phyloP scores from a whole-genome alignment of 345 rosid species.

The Noccaea caerulescens region DNA sequence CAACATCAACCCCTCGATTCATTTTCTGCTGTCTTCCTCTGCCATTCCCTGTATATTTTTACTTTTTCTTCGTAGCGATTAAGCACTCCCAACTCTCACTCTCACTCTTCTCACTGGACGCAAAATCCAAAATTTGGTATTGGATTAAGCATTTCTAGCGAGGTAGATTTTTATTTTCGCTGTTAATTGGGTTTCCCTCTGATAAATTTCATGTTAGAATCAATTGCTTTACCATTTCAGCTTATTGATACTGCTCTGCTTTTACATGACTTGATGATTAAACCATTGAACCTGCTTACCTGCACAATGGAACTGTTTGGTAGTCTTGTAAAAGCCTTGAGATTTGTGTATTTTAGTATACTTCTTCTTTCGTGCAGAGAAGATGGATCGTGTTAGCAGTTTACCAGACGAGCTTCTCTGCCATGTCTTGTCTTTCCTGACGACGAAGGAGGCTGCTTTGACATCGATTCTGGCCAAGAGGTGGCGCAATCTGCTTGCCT shows the following conservation, averaged over 20 bases:
- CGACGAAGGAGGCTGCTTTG: constrained; percentile 12
- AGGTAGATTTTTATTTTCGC: background rate
- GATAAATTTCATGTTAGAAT: background rate
- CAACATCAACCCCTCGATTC: too few relatives aligned
- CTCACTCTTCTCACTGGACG: background rate
- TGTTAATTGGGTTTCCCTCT: background rate
- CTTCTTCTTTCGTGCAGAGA: background rate
- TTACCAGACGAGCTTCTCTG: constrained; percentile 2
- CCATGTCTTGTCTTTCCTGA: constrained; percentile 10
- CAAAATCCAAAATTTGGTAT: background rate
- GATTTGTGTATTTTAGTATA: too few relatives aligned
- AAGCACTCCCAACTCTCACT: too few relatives aligned
- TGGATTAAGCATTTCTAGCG: background rate
- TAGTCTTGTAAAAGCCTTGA: too few relatives aligned
- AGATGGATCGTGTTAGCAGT: background rate
- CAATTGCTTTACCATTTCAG: background rate
- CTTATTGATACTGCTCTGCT: too few relatives aligned
- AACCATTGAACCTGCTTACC: too few relatives aligned
- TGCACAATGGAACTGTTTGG: too few relatives aligned
- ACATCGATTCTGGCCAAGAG: constrained; percentile 6
- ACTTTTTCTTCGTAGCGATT: background rate
- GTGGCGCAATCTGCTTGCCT: background rate
- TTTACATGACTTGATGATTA: too few relatives aligned
- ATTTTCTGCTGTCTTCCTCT: background rate
- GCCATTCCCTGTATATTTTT: background rate